Conservation (phyloP, 2,329 filamentous ascomycete genomes). For the Monosporascus sp. region DNA sequence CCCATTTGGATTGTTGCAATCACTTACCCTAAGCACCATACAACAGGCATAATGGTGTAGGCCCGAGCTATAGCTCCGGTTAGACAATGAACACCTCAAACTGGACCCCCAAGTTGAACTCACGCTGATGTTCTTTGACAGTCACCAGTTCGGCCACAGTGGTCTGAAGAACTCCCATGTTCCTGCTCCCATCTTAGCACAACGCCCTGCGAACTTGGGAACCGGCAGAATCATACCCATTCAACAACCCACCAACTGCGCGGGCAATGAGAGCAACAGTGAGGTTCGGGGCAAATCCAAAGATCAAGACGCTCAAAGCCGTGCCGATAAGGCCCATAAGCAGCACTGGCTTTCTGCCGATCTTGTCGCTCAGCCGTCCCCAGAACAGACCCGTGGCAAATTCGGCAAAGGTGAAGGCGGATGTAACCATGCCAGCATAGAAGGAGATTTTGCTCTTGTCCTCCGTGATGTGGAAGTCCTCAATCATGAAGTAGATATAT, state of each 20-base stretch:
- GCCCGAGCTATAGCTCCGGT: slow-evolving; percentile 61
- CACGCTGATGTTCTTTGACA: slow-evolving; percentile 86
- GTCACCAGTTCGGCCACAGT: slow-evolving; percentile 93
- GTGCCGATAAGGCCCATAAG: slow-evolving; percentile 87
- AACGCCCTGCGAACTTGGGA: slow-evolving; percentile 17
- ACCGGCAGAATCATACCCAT: slow-evolving; percentile 59
- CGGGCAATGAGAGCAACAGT: slow-evolving; percentile 80
- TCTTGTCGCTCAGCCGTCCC: slow-evolving; percentile 85
- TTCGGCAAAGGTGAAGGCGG: slow-evolving; percentile 91
- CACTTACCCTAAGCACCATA: slow-evolving; percentile 87
- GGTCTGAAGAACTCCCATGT: slow-evolving; percentile 92
- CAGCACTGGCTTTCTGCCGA: slow-evolving; percentile 89
- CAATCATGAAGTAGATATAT: slow-evolving; percentile 96
- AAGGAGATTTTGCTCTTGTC: slow-evolving; percentile 77
- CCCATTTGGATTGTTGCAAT: neutral
- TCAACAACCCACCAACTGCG: slow-evolving; percentile 83
- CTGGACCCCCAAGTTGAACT: slow-evolving; percentile 27
- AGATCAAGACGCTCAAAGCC: slow-evolving; percentile 84
- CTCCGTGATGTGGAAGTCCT: slow-evolving; percentile 80
- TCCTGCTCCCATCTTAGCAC: slow-evolving; percentile 45
- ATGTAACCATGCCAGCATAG: slow-evolving; percentile 94
- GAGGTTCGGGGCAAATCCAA: slow-evolving; percentile 83
- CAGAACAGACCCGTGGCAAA: slow-evolving; percentile 90
- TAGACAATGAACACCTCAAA: slow-evolving; percentile 12
- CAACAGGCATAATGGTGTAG: slow-evolving; percentile 96